Evolutionary conservation across 257 asterid species (phyloP).

Genomic region (Nicotiana otophora): DNA sequence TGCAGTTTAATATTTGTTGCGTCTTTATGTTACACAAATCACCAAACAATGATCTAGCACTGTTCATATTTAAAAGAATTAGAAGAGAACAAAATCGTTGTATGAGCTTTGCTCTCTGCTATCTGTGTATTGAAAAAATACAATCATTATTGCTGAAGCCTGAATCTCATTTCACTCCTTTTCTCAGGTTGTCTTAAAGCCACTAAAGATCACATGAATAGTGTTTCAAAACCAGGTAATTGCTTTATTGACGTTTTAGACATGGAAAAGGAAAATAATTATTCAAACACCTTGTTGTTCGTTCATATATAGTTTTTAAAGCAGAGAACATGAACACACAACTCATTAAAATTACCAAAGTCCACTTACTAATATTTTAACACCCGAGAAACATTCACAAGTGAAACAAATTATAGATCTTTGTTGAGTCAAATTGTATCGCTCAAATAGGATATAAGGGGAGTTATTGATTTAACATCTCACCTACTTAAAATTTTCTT

Average conservation of each 20-base stretch:
- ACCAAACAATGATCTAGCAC: not conserved
- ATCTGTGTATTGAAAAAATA: too few species aligned
- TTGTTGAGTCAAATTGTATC: not conserved
- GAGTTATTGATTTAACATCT: not conserved
- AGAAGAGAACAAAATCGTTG: not conserved
- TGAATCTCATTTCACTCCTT: not conserved
- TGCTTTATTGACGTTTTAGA: not conserved
- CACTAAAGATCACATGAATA: not conserved
- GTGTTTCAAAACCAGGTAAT: not conserved
- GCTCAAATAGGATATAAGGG: not conserved
- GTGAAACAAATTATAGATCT: not conserved
- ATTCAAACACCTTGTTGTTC: not conserved
- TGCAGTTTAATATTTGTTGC: not conserved
- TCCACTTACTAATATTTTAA: not conserved
- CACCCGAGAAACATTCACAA: not conserved
- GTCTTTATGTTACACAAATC: not conserved
- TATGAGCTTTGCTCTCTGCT: too few species aligned
- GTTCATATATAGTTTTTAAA: not conserved
- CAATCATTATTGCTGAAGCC: too few species aligned
- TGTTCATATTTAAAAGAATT: not conserved
- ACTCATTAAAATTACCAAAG: not conserved
- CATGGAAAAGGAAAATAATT: not conserved
- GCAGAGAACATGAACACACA: not conserved
- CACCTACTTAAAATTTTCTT: not conserved
- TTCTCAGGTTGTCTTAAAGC: not conserved